Evolutionary conservation across 352 stramenopile genomes (phyloP).

Genomic region (Globisporangium barbulae): DNA sequence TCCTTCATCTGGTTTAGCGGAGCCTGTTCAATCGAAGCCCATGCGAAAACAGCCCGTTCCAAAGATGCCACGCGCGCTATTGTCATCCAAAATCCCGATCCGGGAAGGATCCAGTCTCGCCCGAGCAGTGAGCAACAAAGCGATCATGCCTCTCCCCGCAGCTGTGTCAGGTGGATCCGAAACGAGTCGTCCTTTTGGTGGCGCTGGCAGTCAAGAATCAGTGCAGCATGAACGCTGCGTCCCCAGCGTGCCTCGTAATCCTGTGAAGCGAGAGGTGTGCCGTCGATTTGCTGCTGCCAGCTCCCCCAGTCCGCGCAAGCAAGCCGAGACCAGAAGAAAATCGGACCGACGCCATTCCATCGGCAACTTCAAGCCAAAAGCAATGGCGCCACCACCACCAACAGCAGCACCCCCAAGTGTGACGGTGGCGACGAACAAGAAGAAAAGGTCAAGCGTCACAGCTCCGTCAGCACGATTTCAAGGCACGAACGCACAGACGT

Average conservation of each 20-base stretch:
- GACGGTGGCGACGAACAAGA: background rate
- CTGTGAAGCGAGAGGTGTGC: conserved; percentile 1
- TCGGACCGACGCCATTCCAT: conserved; percentile 3
- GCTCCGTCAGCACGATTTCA: background rate
- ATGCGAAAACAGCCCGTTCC: too few relatives aligned
- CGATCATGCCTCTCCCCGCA: background rate
- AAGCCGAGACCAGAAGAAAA: background rate
- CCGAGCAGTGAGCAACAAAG: background rate
- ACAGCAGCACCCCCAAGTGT: background rate
- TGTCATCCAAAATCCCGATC: conserved; percentile 11
- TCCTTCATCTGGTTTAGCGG: background rate
- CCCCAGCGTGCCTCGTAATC: conserved; percentile 12
- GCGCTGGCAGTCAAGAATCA: background rate
- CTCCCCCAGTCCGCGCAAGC: conserved; percentile 1
- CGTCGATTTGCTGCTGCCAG: conserved; percentile 9
- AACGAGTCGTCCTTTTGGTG: background rate
- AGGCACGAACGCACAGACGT: background rate
- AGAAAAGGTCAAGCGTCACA: conserved; percentile 1
- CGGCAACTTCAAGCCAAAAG: conserved; percentile 1
- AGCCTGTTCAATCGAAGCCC: background rate
- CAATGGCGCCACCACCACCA: background rate
- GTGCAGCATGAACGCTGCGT: conserved; percentile 3
- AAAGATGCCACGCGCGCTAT: background rate
- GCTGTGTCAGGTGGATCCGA: background rate
- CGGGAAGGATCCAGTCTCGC: background rate